Percentiles rank a stretch among this genome's conserved stretches.
Conservation (phyloP, 2,329 filamentous ascomycete genomes). For the Venturia oleaginea region DNA sequence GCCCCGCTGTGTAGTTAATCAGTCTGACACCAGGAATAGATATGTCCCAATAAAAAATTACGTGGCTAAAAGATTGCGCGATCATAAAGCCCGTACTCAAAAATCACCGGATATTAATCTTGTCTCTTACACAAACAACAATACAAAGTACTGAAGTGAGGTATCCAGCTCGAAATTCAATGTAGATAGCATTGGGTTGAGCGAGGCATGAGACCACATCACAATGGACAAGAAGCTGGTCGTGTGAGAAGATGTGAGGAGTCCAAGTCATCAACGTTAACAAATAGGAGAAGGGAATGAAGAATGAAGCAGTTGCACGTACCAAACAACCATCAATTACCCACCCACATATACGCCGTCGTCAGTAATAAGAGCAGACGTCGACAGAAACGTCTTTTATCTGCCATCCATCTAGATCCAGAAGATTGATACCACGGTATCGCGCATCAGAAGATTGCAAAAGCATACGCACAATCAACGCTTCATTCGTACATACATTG, state of each 20-base stretch:
- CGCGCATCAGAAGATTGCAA: background rate
- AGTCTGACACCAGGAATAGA: background rate
- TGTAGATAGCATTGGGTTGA: slow-evolving; percentile 7
- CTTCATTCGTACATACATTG: slow-evolving; percentile 8
- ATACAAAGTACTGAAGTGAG: background rate
- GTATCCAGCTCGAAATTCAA: slow-evolving; percentile 13
- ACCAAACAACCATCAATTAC: background rate
- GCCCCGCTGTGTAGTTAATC: background rate
- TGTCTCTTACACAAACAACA: slow-evolving; percentile 12
- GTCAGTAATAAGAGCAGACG: background rate
- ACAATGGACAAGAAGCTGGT: background rate
- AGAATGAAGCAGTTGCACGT: background rate
- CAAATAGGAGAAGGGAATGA: background rate
- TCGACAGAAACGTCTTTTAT: background rate
- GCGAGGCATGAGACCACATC: slow-evolving; percentile 12
- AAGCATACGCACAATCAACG: background rate
- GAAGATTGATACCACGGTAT: background rate
- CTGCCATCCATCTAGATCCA: background rate
- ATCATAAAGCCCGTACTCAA: slow-evolving; percentile 13
- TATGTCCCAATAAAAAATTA: slow-evolving; percentile 7
- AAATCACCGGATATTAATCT: slow-evolving; percentile 12
- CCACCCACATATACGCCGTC: background rate
- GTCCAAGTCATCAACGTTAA: background rate
- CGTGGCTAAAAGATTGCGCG: slow-evolving; percentile 2
- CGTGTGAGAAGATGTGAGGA: background rate